Base-by-base conservation (phyloP, 768 basidiomycete genomes). In the Serendipita sp. region DNA sequence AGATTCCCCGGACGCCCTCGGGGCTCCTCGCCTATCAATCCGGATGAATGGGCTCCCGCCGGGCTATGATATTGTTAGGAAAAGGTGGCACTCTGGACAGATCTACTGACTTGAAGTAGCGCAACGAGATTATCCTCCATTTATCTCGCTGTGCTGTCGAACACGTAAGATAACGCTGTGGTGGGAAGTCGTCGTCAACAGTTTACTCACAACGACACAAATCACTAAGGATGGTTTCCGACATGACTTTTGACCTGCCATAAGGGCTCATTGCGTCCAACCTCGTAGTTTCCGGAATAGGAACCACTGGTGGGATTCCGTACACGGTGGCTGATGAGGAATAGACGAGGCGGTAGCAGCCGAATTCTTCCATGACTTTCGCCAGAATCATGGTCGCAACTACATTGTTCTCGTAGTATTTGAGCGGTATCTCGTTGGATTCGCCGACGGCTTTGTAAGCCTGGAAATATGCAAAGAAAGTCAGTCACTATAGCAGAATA, bases 281-380 rank as follows among this genome's bases (percentile, higher is more conserved):
- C 16, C 88, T 84, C 2, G 91, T 93, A 2, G 86, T 81, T 75
- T 99, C 96, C 15, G 93, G 91, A 69, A 98, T 98, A 63, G 96
- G 96, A 51, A 98, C 89, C 62, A 77, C 78, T 24, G 90, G 86
- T 8, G 96, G 96, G 2, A 85, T 93, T 64, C 96, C 96, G 72
- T 99, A 99, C 30, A 99, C 96, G 16, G 96, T 98, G 3, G 96
- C 96, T 28, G 92, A 95, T 10, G 94, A 97, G 0, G 96, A 98
- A 78, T 97, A 99, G 63, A 99, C 95, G 65, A 99, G 77, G 66
- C 91, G 83, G 63, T 81, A 80, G 77, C 89, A 91, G 67, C 86
- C 85, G 74, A 84, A 91, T 63, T 88, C 88, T 46, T 78, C 76
- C 93, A 95, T 95, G 68, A 83, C 78, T 77, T 93, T 86, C 68